Evolutionary conservation across 768 basidiomycete species (phyloP), one percentile per base, ranked within the genome.

Genomic region (Pleurotus cornucopiae): DNA sequence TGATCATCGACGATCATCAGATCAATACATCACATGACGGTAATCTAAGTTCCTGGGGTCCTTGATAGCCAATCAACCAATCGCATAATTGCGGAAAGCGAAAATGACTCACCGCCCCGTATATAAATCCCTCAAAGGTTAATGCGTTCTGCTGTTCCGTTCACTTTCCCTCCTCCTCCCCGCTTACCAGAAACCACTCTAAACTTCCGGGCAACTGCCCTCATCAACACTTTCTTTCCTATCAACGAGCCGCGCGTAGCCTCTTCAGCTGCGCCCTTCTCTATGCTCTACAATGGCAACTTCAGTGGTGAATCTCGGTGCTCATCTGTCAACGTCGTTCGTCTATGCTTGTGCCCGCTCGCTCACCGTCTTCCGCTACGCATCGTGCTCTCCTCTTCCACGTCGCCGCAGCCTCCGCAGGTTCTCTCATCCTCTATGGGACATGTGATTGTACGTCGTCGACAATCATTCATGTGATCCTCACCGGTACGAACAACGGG

Each of bases 81-180:
- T 77, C 69, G 74, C 74, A 76, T 65, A 72, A 75, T 67, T 66
- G 64, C 73, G 75, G 66, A 61, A 63, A 69, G 77, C 77, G 73
- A 63, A 79, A 76, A 74, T 57, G 68, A 66, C 76, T 77, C 76
- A 75, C 66, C 63, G 69, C 70, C 63, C 66, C 62, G 58, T 59
- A 56, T 69, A 69, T 67, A 67, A 64, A 69, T 66, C 57, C 54
- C 61, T 64, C 46, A 7, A 25, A 23, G 34, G n/a, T 23, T 23
- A 40, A 13, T 52, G 25, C 7, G 37, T 37, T 34, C 34, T 18
- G 21, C 23, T 47, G 14, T 43, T 40, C 23, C 46, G 45, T 51
- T 44, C 38, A 21, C 20, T 26, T 43, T 44, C n/a, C 30, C 30
- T 49, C 40, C 21, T 49, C 40, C 37, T 34, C 30, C 41, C 11